Conservation (phyloP, 768 basidiomycete genomes). For the Daedaleopsis sinensis region DNA sequence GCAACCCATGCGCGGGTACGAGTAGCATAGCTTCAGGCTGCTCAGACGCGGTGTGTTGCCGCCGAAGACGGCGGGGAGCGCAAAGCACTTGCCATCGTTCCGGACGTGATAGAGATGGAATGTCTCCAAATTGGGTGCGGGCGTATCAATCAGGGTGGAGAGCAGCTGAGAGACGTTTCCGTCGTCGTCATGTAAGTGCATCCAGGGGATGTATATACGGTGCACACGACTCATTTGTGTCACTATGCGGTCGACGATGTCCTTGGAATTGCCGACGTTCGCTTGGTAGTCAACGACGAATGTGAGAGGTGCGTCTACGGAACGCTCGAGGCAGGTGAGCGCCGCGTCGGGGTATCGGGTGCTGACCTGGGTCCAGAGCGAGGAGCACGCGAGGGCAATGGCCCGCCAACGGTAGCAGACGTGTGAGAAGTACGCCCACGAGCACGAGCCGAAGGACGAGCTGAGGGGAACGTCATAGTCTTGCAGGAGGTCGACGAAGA, state of each 20-base stretch:
- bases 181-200: constrained; percentile 20
- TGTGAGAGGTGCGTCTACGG: constrained; percentile 28
- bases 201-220: constrained; percentile 28
- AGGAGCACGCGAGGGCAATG: constrained; percentile 24
- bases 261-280: constrained; percentile 14
- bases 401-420: constrained; percentile 31
- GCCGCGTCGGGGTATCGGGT: constrained; percentile 28
- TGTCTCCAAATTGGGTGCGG: constrained; percentile 28
- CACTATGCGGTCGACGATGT: constrained; percentile 22
- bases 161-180: constrained; percentile 21
- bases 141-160: constrained; percentile 19
- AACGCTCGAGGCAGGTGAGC: constrained; percentile 28
- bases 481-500: constrained; percentile 25
- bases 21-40: constrained; percentile 25
- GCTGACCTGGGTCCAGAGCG: constrained; percentile 31
- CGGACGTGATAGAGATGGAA: constrained; percentile 26
- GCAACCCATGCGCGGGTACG: constrained; percentile 21
- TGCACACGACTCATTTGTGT: constrained; percentile 27
- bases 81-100: constrained; percentile 18
- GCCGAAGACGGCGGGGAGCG: constrained; percentile 27
- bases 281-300: constrained; percentile 22
- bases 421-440: constrained; percentile 25
- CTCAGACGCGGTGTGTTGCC: constrained; percentile 26
- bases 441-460: constrained; percentile 24
- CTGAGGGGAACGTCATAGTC: constrained; percentile 20